Percentiles rank a stretch among this genome's conserved stretches.
phyloP scores from a whole-genome alignment of 768 basidiomycete species.

The Russula sp. region DNA sequence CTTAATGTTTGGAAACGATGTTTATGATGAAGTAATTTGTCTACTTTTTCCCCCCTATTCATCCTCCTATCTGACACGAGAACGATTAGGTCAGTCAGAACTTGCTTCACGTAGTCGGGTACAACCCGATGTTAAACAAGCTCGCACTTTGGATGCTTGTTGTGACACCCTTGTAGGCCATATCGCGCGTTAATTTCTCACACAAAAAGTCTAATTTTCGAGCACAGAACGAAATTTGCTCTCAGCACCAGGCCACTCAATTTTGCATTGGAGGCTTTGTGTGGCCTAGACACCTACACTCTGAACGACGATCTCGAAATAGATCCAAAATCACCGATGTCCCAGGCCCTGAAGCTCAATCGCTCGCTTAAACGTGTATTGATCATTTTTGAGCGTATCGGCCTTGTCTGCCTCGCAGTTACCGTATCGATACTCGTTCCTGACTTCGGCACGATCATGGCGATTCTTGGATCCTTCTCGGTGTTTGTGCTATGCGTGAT shows the following conservation, averaged over 20 bases:
- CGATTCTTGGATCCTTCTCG: constrained; percentile 87
- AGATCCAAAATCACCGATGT: constrained; percentile 22
- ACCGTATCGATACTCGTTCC: constrained; percentile 72
- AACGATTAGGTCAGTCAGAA: constrained; percentile 73
- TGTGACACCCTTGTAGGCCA: constrained; percentile 63
- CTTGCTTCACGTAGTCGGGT: constrained; percentile 68
- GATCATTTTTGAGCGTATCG: constrained; percentile 53
- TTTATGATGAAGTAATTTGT: constrained; percentile 71
- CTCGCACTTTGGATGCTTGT: constrained; percentile 86
- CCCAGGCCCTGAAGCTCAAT: constrained; percentile 35
- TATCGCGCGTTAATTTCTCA: constrained; percentile 2
- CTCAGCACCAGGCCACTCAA: constrained; percentile 80
- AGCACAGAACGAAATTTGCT: constrained; percentile 77
- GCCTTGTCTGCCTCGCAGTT: constrained; percentile 59
- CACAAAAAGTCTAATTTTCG: constrained; percentile 26
- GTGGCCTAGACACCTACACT: constrained; percentile 55
- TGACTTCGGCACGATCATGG: constrained; percentile 80
- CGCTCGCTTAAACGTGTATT: constrained; percentile 42
- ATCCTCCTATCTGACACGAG: constrained; percentile 8
- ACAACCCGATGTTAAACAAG: constrained; percentile 66
- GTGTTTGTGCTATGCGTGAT: constrained; percentile 59
- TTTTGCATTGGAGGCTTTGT: constrained; percentile 72
- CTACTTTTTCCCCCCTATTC: constrained; percentile 11
- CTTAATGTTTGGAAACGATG: constrained; percentile 81
- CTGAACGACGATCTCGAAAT: constrained; percentile 29